Evolutionary conservation across 495 filamentous ascomycete genomes (phyloP), one percentile per base, ranked within the genome.

Genomic region (Friedmanniomyces endolithicus): DNA sequence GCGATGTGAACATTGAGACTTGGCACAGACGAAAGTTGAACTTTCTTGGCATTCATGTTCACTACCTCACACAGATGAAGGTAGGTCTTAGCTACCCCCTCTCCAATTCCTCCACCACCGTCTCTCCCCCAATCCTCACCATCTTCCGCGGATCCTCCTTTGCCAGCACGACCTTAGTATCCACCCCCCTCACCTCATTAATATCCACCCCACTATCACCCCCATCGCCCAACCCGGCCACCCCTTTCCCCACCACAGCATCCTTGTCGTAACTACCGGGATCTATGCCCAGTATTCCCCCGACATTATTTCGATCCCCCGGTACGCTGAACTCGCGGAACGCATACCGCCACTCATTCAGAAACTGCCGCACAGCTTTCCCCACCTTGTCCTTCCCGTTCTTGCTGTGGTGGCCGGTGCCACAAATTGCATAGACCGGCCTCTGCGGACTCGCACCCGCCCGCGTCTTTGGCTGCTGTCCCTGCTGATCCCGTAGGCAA

Each of bases 371-470:
- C 58, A 99, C 80, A 8, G 89, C 87, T 72, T 95, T 96, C 57
- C 90, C 90, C 27, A 99, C 85, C 70, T 99, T 99, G 67, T 99
- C 94, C 68, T 96, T 97, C 59, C 92, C 92, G 64, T 94, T 92
- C 74, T 97, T 97, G 60, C 88, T 94, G 66, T 97, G 94, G 63
- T 99, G 94, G 11, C 90, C 90, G 7, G 92, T 96, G 54, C 92
- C 92, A 3, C 88, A 95, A 63, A 97, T 97, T 45, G 88, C 90
- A 63, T 97, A 99, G 27, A 97, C 78, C 1, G 90, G 84, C n/a
- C 77, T n/a, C n/a, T n/a, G 62, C 1, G 64, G 53, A 31, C 67
- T 60, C 7, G 48, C 41, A 11, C 24, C 46, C 6, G 6, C 22
- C 27, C n/a, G n/a, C n/a, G n/a, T n/a, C n/a, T n/a, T n/a, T n/a